phyloP scores from a whole-genome alignment of 257 asterid species.

The Jasminum sambac region DNA sequence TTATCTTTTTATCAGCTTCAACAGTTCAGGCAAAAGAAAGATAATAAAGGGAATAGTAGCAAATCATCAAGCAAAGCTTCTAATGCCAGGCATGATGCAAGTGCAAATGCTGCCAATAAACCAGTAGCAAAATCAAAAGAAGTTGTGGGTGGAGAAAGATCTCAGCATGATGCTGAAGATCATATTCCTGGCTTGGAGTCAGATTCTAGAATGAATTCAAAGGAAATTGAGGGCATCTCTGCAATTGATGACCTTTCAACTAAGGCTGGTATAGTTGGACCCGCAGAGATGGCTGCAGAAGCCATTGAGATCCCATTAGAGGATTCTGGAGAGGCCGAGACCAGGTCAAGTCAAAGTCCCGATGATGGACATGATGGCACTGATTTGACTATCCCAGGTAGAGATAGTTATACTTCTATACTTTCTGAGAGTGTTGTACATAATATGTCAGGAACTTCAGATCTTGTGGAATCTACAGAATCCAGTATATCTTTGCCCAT shows the following conservation, averaged over 20 bases:
- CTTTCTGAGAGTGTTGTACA: conserved; percentile 34
- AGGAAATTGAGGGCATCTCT: conserved; percentile 30
- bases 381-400: conserved; percentile 27
- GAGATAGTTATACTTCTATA: conserved; percentile 39
- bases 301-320: conserved; percentile 31
- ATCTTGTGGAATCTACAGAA: conserved; percentile 30
- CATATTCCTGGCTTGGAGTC: conserved; percentile 39
- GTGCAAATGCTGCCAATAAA: conserved; percentile 32
- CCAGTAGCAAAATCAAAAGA: conserved; percentile 31
- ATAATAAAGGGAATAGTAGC: conserved; percentile 59
- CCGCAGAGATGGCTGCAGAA: conserved; percentile 26
- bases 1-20: conserved; percentile 64
- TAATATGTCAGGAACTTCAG: conserved; percentile 31
- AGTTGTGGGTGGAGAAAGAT: conserved; percentile 46
- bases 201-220: conserved; percentile 33
- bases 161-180: conserved; percentile 33
- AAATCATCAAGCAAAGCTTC: conserved; percentile 55
- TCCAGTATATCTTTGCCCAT: conserved; percentile 33
- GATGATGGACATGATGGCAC: conserved; percentile 27
- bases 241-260: conserved; percentile 34
- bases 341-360: conserved; percentile 24
- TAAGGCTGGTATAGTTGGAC: conserved; percentile 35
- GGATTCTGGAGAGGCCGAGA: conserved; percentile 35
- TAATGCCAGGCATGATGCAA: conserved; percentile 56
- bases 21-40: conserved; percentile 93